phyloP scores from a whole-genome alignment of 2,329 filamentous ascomycete genomes.

The Ceratocystis papillata region DNA sequence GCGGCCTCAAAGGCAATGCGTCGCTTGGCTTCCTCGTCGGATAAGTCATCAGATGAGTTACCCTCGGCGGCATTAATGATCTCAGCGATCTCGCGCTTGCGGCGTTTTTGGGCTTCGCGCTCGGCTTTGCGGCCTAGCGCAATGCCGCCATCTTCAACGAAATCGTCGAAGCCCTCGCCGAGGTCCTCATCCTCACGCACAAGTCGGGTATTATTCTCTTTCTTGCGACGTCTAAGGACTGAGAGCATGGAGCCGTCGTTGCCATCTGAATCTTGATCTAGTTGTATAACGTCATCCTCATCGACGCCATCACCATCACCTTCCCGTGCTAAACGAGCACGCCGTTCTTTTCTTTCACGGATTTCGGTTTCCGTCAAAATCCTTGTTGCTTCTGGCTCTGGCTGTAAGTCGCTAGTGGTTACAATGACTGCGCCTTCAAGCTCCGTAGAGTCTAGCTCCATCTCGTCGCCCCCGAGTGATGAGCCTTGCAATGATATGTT shows the following conservation, averaged over 20 bases:
- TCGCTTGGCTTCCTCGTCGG: conserved; percentile 60
- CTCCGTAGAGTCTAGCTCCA: conserved; percentile 49
- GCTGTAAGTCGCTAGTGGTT: conserved; percentile 34
- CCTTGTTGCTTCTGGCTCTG: conserved; percentile 32
- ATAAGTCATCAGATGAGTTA: conserved; percentile 48
- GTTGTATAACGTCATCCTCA: conserved; percentile 43
- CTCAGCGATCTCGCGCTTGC: conserved; percentile 68
- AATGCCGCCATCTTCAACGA: conserved; percentile 72
- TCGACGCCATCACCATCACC: conserved; percentile 43
- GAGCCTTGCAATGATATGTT: conserved; percentile 41
- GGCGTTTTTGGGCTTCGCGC: conserved; percentile 53
- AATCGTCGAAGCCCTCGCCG: conserved; percentile 86
- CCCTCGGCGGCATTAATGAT: conserved; percentile 73
- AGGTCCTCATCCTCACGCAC: conserved; percentile 82
- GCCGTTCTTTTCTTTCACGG: conserved; percentile 77
- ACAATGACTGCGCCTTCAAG: conserved; percentile 57
- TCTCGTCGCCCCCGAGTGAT: conserved; percentile 37
- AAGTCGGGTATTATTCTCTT: conserved; percentile 61
- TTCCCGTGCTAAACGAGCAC: conserved; percentile 63
- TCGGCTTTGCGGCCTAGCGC: conserved; percentile 70
- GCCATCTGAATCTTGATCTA: conserved; percentile 41
- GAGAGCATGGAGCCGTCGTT: conserved; percentile 27
- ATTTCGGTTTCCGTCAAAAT: conserved; percentile 82
- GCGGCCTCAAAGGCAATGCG: conserved; percentile 77
- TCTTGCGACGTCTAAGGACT: conserved; percentile 33